A percentile compares a stretch with the other conserved stretches of the same genome.
Conservation (phyloP, 2,329 filamentous ascomycete genomes). For the Dactylellina cionopaga region DNA sequence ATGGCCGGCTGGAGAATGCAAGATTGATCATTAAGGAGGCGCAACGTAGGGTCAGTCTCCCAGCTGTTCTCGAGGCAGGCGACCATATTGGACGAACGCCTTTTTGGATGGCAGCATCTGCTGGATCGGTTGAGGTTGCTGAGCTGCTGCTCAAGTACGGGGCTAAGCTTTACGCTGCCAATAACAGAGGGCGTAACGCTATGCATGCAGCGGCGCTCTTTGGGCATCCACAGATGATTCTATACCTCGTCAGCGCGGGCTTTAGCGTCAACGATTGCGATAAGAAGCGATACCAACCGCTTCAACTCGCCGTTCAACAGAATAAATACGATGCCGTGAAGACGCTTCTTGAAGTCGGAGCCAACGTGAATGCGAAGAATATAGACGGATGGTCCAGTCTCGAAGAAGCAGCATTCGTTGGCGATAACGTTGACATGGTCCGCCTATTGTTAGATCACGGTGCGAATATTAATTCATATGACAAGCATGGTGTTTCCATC, state of each 20-base stretch:
- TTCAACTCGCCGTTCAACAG: conserved; percentile 20
- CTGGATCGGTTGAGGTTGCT: conserved; percentile 17
- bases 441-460: conserved; percentile 21
- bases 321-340: conserved; percentile 14
- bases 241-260: conserved; percentile 21
- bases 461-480: conserved; percentile 16
- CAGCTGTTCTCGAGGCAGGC: conserved; percentile 12
- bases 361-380: conserved; percentile 24
- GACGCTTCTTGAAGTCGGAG: conserved; percentile 27
- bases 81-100: conserved; percentile 14
- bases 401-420: conserved; percentile 1
- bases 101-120: conserved; percentile 22
- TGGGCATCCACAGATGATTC: conserved; percentile 31
- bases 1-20: conserved; percentile 23
- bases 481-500: neutral
- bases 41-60: conserved; percentile 22
- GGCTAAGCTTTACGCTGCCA: conserved; percentile 5
- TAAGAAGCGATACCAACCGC: conserved; percentile 2
- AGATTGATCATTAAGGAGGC: conserved; percentile 31
- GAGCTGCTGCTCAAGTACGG: conserved; percentile 32
- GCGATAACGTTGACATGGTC: conserved; percentile 25
- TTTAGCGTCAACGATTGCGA: conserved; percentile 20
- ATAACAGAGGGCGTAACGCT: neutral
- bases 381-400: conserved; percentile 34
- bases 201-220: conserved; percentile 25